Evolutionary conservation across 805 yeast species (phyloP), one percentile per base, ranked within the genome.

Genomic region (Nakazawaea holstii): DNA sequence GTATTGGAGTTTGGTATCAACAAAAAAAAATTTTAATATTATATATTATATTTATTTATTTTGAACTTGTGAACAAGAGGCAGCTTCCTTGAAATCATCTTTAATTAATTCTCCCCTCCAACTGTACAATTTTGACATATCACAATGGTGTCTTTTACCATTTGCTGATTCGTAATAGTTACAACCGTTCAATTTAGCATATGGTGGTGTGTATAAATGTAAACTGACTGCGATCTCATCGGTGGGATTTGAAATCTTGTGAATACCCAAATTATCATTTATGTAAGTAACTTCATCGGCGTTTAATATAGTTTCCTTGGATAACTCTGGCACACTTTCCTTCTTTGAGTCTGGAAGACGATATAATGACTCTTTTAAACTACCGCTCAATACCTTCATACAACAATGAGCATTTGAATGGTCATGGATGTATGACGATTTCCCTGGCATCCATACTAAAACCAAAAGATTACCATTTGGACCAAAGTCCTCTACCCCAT

Each of bases 331-430:
- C 10, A 24, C 35, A 63, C 45, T 46, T 17, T 40, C 51, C 7
- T 36, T 27, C 7, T 62, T 67, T 2, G 57, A 55, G 6, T 52
- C 52, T 2, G 86, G 86, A 49, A 70, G 60, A 32, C 73, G 77
- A 55, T 77, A 83, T 17, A 81, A 64, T 8, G 76, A 71, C 62
- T 84, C 92, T 10, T 65, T 64, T 42, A 84, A 67, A 29, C 65
- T 60, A 7, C 91, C 91, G 54, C 74, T 68, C 51, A 84, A 67
- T 39, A 84, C 69, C 61, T 84, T 84, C 80, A 84, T 83, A 51
- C 83, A 73, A 63, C 92, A 84, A 64, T 84, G 89, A 10, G 90
- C 88, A 46, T 76, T 72, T 17, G 89, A 87, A 55, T 84, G 92
- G 61, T 83, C 88, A 60, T 84, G 92, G 51, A 84, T 79, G 43